Percentiles rank a stretch among this genome's conserved stretches.
These are phyloP conservation scores for Termitomyces sp. DNA, from an alignment of 768 basidiomycete genomes.

Conservation along the genomic window DNA sequence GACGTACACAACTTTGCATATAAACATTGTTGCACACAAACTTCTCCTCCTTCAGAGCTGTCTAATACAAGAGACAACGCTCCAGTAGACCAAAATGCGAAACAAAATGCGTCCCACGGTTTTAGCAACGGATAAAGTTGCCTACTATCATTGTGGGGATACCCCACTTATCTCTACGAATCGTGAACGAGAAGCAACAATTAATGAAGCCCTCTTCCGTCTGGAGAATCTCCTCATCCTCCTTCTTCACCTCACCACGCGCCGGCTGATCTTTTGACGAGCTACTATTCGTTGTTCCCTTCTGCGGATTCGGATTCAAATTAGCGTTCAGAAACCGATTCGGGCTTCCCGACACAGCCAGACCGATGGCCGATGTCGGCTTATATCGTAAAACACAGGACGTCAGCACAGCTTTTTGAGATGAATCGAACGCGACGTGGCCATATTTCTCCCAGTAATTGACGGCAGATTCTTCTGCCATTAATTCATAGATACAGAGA, in stretches of 20 bases:
- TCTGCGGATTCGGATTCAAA: slow-evolving; percentile 6
- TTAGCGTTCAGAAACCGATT: slow-evolving; percentile 2
- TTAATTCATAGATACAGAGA: slow-evolving; percentile 94
- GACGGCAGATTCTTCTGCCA: slow-evolving; percentile 95
- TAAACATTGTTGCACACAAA: too few species aligned
- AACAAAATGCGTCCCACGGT: neutral
- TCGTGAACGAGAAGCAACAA: slow-evolving; percentile 90
- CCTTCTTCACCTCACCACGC: slow-evolving; percentile 16
- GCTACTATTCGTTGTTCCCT: neutral
- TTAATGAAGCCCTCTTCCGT: slow-evolving; percentile 75
- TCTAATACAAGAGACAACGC: neutral
- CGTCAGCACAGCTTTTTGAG: slow-evolving; percentile 88
- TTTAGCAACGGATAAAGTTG: slow-evolving; percentile 72
- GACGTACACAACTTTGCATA: too few species aligned
- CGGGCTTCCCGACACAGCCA: neutral
- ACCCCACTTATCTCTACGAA: slow-evolving; percentile 78
- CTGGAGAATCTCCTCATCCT: slow-evolving; percentile 21
- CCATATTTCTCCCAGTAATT: slow-evolving; percentile 99
- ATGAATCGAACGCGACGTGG: slow-evolving; percentile 87
- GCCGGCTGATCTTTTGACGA: neutral
- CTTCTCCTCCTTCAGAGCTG: neutral
- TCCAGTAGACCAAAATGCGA: neutral
- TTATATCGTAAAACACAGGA: slow-evolving; percentile 85
- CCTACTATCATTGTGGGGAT: slow-evolving; percentile 91
- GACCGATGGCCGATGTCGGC: slow-evolving; percentile 32